Percentiles rank a stretch among this genome's conserved stretches.
phyloP scores from a whole-genome alignment of 176 grass and related monocot genomes.

The Avena atlantica region DNA sequence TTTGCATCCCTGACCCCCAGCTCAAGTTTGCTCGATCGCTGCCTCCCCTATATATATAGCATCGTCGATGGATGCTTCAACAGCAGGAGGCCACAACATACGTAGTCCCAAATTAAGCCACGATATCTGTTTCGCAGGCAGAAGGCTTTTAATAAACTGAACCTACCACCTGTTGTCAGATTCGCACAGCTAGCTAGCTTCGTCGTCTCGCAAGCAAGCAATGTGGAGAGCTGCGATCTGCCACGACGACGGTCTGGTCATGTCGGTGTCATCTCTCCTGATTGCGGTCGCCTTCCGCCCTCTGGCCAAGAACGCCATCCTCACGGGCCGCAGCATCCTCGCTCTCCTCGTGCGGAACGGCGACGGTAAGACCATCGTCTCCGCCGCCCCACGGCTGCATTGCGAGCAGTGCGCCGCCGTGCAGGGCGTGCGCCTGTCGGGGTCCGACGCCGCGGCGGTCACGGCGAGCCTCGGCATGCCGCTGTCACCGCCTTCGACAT shows the following conservation, averaged over 20 bases:
- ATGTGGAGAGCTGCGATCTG: constrained; percentile 6
- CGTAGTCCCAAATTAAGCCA: background rate
- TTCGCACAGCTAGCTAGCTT: background rate
- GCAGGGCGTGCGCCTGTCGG: background rate
- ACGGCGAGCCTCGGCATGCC: constrained; percentile 36
- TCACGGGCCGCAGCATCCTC: background rate
- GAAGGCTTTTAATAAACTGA: background rate
- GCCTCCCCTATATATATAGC: background rate
- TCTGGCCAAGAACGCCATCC: constrained; percentile 19
- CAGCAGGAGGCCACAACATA: background rate
- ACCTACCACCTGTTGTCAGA: background rate
- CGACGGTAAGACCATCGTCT: background rate
- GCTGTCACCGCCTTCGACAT: background rate
- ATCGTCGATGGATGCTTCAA: background rate
- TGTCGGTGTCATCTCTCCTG: constrained; percentile 61
- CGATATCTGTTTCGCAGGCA: background rate
- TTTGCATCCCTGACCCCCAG: background rate
- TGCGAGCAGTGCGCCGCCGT: constrained; percentile 30
- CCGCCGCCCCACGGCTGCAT: background rate
- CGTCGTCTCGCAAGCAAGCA: background rate
- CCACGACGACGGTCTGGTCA: background rate
- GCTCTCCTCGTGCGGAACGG: constrained; percentile 16
- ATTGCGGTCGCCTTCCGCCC: constrained; percentile 37
- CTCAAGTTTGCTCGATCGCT: background rate
- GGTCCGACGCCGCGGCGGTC: constrained; percentile 34